phyloP scores from a whole-genome alignment of 1,139 yeast genomes.

The Suhomyces coccinellae region DNA sequence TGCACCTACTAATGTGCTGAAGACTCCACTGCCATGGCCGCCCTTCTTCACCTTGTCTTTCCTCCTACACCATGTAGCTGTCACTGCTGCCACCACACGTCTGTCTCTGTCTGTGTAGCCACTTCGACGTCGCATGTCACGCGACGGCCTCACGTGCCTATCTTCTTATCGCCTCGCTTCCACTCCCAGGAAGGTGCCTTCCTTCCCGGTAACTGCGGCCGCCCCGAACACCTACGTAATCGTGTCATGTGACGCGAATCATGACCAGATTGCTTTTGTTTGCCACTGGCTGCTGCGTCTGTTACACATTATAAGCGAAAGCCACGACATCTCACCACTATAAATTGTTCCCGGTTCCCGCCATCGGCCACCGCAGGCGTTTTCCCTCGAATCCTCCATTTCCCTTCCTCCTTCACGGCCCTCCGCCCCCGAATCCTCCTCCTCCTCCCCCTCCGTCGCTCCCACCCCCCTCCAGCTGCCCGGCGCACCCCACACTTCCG shows the following conservation, averaged over 20 bases:
- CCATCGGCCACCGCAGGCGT: background rate
- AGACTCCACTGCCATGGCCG: no score
- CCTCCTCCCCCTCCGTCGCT: background rate
- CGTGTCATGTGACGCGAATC: constrained; percentile 8
- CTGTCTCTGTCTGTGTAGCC: no score
- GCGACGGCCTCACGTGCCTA: no score
- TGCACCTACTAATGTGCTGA: no score
- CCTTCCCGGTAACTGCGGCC: constrained; percentile 1
- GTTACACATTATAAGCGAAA: background rate
- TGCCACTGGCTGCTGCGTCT: constrained; percentile 7
- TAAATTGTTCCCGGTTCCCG: background rate
- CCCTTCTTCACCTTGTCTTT: no score
- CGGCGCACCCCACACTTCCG: background rate
- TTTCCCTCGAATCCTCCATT: background rate
- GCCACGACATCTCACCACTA: background rate
- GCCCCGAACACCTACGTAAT: constrained; percentile 1
- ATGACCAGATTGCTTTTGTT: constrained; percentile 12
- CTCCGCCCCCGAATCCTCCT: background rate
- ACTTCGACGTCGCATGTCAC: no score
- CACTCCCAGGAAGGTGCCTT: no score
- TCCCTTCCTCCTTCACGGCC: background rate
- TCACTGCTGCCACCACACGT: no score
- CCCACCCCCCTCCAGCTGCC: background rate
- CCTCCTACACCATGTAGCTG: no score
- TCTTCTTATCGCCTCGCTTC: background rate